These are phyloP conservation scores for Aspergillus proliferans DNA, from an alignment of 2,329 filamentous ascomycete genomes.

Conservation along the genomic window DNA sequence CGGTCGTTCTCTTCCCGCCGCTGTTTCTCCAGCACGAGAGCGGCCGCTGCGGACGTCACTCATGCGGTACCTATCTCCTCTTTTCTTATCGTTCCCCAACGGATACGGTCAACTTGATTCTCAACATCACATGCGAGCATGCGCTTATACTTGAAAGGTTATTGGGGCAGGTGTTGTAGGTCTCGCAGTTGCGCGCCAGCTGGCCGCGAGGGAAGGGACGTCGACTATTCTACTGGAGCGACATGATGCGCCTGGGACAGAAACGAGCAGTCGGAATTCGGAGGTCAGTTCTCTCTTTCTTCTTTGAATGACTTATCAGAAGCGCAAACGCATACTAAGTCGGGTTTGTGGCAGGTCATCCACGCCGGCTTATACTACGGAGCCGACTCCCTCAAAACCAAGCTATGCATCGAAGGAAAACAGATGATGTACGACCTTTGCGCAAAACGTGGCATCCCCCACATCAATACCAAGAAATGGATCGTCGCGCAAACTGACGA, in stretches of 20 bases:
- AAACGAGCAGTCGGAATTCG: slow-evolving; percentile 85
- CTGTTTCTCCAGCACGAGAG: slow-evolving; percentile 39
- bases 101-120: neutral
- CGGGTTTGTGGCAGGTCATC: slow-evolving; percentile 80
- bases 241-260: slow-evolving; percentile 67
- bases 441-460: slow-evolving; percentile 57
- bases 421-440: slow-evolving; percentile 75
- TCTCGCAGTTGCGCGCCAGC: slow-evolving; percentile 67
- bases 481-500: slow-evolving; percentile 75
- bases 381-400: slow-evolving; percentile 66
- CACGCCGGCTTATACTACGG: slow-evolving; percentile 95
- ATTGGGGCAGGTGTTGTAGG: slow-evolving; percentile 71
- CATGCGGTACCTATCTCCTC: slow-evolving; percentile 44
- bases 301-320: neutral
- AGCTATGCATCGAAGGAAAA: slow-evolving; percentile 72
- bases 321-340: neutral
- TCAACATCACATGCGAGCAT: neutral
- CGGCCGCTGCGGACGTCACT: slow-evolving; percentile 53
- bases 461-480: slow-evolving; percentile 82
- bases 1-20: slow-evolving; percentile 13
- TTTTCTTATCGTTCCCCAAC: too few species aligned
- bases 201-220: slow-evolving; percentile 55
- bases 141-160: slow-evolving; percentile 33
- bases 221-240: slow-evolving; percentile 76
- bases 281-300: slow-evolving; percentile 48